Conservation (phyloP, 2,329 filamentous ascomycete genomes). For the Camptophora hylomeconis region DNA sequence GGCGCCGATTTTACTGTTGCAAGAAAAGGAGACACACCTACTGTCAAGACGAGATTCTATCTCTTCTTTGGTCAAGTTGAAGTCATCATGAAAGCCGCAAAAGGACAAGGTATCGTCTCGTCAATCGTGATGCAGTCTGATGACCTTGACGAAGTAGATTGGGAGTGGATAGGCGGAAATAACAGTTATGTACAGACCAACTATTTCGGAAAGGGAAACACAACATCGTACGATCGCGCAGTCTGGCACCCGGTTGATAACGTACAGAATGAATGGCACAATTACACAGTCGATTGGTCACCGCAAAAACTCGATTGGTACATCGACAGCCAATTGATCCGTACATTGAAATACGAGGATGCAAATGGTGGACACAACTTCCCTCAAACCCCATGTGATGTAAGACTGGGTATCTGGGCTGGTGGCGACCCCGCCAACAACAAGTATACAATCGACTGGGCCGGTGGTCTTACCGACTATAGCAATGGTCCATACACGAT, state of each 20-base stretch:
- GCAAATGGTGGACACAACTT: conserved; percentile 60
- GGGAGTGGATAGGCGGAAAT: conserved; percentile 65
- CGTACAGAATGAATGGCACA: conserved; percentile 63
- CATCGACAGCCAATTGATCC: conserved; percentile 63
- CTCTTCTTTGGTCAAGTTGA: conserved; percentile 77
- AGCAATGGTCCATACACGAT: conserved; percentile 72
- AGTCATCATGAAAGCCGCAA: conserved; percentile 62
- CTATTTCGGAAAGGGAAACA: conserved; percentile 65
- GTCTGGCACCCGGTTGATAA: conserved; percentile 45
- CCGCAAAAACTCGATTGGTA: conserved; percentile 73
- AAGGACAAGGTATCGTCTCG: conserved; percentile 64
- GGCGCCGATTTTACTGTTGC: conserved; percentile 62
- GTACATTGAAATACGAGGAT: conserved; percentile 57
- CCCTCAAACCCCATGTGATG: conserved; percentile 88
- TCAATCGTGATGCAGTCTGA: conserved; percentile 74
- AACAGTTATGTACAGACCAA: conserved; percentile 53
- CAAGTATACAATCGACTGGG: conserved; percentile 79
- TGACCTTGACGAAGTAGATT: conserved; percentile 78
- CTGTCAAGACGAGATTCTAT: conserved; percentile 66
- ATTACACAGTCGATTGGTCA: conserved; percentile 88
- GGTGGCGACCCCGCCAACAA: conserved; percentile 73
- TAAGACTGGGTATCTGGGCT: conserved; percentile 86
- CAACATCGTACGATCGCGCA: conserved; percentile 57
- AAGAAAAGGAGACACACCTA: conserved; percentile 61
- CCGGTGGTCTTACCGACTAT: conserved; percentile 76